A percentile compares a stretch with the other conserved stretches of the same genome.
Conservation (phyloP, 2,329 filamentous ascomycete species). For the Penicillium sp. region DNA sequence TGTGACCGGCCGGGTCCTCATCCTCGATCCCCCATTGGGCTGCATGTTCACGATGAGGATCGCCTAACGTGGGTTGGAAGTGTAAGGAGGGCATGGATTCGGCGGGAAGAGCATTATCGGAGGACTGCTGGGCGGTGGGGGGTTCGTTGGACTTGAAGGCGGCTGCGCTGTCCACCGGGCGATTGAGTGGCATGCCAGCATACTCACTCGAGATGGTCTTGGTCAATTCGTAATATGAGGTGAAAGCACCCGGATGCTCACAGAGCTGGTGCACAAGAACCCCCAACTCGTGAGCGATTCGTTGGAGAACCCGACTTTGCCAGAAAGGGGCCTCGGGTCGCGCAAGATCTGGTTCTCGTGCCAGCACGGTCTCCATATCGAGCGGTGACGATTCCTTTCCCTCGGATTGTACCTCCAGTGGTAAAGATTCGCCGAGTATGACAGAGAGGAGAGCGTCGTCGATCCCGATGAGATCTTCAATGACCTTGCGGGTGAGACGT, state of each 20-base stretch:
- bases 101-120: conserved; percentile 11
- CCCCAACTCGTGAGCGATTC: conserved; percentile 81
- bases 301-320: conserved; percentile 69
- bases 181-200: conserved; percentile 61
- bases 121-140: conserved; percentile 1
- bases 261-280: conserved; percentile 75
- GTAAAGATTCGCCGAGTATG: conserved; percentile 75
- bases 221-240: conserved; percentile 65
- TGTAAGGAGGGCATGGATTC: conserved; percentile 37
- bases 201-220: conserved; percentile 62
- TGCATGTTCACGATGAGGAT: conserved; percentile 44
- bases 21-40: conserved; percentile 64
- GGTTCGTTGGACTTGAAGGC: conserved; percentile 8
- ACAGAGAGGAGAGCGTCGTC: conserved; percentile 79
- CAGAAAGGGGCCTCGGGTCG: conserved; percentile 28
- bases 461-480: conserved; percentile 83
- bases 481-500: conserved; percentile 75
- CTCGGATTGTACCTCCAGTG: conserved; percentile 28
- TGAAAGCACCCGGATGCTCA: conserved; percentile 83
- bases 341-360: conserved; percentile 23
- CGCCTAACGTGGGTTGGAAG: conserved; percentile 46
- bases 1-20: conserved; percentile 36
- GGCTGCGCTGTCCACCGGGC: conserved; percentile 22
- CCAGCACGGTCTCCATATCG: conserved; percentile 31
- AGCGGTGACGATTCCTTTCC: conserved; percentile 28